Evolutionary conservation across 129 eudicot genomes (phyloP).

Genomic region (Tagetes erecta): DNA sequence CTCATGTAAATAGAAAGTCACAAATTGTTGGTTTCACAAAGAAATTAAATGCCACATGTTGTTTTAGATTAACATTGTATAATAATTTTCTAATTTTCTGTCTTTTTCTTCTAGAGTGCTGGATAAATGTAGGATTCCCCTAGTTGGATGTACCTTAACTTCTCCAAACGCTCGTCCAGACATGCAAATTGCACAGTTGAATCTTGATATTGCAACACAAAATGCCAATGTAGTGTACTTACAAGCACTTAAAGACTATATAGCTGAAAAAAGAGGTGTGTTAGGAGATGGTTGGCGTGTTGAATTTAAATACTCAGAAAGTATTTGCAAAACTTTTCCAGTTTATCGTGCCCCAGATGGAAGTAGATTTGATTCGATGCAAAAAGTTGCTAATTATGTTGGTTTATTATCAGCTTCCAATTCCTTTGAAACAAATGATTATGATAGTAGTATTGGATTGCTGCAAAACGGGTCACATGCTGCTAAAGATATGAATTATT

Average conservation of each 20-base stretch:
- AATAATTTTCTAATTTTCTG: slow-evolving; percentile 11
- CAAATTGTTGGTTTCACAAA: background rate
- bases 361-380: slow-evolving; percentile 57
- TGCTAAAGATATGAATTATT: slow-evolving; percentile 33
- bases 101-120: slow-evolving; percentile 48
- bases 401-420: slow-evolving; percentile 41
- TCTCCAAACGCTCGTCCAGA: slow-evolving; percentile 31
- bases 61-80: background rate
- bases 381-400: slow-evolving; percentile 59
- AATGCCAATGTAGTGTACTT: slow-evolving; percentile 48
- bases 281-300: slow-evolving; percentile 80
- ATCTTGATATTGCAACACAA: slow-evolving; percentile 36
- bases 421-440: slow-evolving; percentile 35
- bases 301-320: slow-evolving; percentile 54
- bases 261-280: slow-evolving; percentile 49
- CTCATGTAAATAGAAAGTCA: background rate
- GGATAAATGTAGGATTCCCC: slow-evolving; percentile 27
- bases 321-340: slow-evolving; percentile 45
- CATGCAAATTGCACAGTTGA: slow-evolving; percentile 28
- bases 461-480: slow-evolving; percentile 34
- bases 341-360: slow-evolving; percentile 75
- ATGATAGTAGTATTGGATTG: slow-evolving; percentile 31
- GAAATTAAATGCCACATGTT: slow-evolving; percentile 7
- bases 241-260: slow-evolving; percentile 61
- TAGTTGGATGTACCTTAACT: slow-evolving; percentile 31